Base-by-base conservation (phyloP, 2,329 filamentous ascomycete species). In the Fusarium armeniacum region DNA sequence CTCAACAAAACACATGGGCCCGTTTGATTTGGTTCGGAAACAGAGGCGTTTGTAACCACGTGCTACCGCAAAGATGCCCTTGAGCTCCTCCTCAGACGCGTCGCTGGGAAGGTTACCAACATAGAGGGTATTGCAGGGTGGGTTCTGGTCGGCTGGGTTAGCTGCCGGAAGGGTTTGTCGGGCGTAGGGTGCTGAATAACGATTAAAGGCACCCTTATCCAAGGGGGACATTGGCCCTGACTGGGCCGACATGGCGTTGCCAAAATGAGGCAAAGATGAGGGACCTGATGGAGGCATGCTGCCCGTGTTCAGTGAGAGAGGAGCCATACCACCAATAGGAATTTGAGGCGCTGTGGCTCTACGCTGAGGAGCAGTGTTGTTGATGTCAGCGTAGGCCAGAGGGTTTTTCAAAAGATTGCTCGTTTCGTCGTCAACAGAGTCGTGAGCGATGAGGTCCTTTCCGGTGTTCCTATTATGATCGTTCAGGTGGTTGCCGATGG, bases 1-100 rank as follows among this genome's bases (percentile, higher is more conserved):
- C 79, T 99, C 96, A 38, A 99, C 96, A 79, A 98, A 98, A 78
- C 96, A 98, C 94, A 98, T 98, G 3, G 95, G 95, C 0, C 95
- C 95, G 73, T 98, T 97, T 71, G 93, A 89, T 83, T 98, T 98
- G 56, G 94, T 97, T 35, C 95, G 89, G 84, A 98, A 97, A 77
- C 94, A 97, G 10, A 99, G 89, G 30, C 96, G 88, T 82, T 97
- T 98, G 83, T 98, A 99, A 5, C 96, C 96, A 49, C 94, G 90
- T 97, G 93, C 80, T 94, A 13, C 95, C 28, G 91, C 94, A 77
- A 99, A 99, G 76, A 98, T 87, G 24, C 91, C 89, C 81, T 98
- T 98, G 58, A 99, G 87, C 79, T 98, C 96, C 76, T 98, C 95
- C 76, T 99, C 96, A 0, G 93, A 95, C 0, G 94, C 97, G 77